Evolutionary conservation across 2,329 filamentous ascomycete genomes (phyloP), one percentile per base, ranked within the genome.

Genomic region (Fusarium abutilonis): DNA sequence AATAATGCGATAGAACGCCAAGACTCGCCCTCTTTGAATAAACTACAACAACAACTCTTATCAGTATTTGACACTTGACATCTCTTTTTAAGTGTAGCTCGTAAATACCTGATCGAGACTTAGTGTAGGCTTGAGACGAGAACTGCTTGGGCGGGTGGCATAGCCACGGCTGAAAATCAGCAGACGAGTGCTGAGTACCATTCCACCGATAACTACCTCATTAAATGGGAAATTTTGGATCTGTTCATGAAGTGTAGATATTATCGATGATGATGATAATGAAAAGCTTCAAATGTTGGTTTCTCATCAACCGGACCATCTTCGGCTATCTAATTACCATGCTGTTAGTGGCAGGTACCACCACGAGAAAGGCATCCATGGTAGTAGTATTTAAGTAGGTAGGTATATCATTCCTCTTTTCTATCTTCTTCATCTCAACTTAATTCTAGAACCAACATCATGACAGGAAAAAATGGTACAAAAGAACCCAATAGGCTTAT

Each of bases 1-100:
- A 51, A 89, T 82, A 15, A 76, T 78, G 32, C 86, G 80, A 73
- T 88, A 89, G 40, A 89, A 76, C 0, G 84, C 77, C 19, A 89
- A 69, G 6, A 79, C 84, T 54, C 81, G 80, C 8, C 77, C 72
- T 32, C 86, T 77, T 68, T 87, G 84, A 45, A 89, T 77, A 56
- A 89, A 89, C 85, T 88, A 52, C 1, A 9, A 4, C 17, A 36
- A 17, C 19, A 5, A 35, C 38, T 11, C 28, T 28, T 5, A 52
- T 70, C 34, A 70, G 55, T 29, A 31, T 56, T 32, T 11, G 15
- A 26, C 23, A 26, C 8, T 13, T 28, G 8, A 13, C 9, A 11
- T 29, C 26, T 26, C 26, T 14, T 36, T n/a, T 15, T 51, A 60
- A 46, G 28, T 40, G 23, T 15, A 31, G 26, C 26, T 57, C 54